phyloP scores from a whole-genome alignment of 345 rosid species.

The Ceriops zippeliana region DNA sequence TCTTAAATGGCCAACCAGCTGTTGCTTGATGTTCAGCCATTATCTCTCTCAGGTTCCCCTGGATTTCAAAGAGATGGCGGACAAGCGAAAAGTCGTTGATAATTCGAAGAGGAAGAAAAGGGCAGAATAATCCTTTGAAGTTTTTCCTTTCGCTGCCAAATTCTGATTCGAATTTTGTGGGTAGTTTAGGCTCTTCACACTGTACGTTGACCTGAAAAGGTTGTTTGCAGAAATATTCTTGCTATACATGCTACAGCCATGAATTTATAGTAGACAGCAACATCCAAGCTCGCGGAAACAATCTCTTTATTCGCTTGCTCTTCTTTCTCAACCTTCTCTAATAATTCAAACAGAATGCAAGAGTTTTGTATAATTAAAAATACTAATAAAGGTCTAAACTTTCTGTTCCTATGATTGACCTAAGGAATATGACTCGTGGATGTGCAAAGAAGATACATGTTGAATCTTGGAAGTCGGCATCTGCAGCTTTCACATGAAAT shows the following conservation, averaged over 20 bases:
- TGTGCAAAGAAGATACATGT: too few relatives aligned
- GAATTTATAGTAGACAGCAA: too few relatives aligned
- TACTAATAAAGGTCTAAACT: too few relatives aligned
- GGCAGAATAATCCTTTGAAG: constrained; percentile 18
- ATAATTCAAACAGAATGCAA: too few relatives aligned
- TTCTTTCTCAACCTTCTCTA: too few relatives aligned
- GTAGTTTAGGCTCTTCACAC: background rate
- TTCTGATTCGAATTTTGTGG: background rate
- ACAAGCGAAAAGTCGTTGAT: constrained; percentile 46
- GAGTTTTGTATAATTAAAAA: too few relatives aligned
- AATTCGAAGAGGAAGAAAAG: constrained; percentile 55
- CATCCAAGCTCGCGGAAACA: too few relatives aligned
- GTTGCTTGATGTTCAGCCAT: background rate
- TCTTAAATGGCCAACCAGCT: background rate
- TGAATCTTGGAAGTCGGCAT: too few relatives aligned
- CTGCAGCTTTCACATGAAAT: too few relatives aligned
- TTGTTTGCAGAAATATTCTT: background rate
- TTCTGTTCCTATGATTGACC: too few relatives aligned
- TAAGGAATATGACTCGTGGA: too few relatives aligned
- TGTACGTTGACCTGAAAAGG: background rate
- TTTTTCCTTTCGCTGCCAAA: background rate
- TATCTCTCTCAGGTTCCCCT: constrained; percentile 40
- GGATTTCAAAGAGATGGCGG: constrained; percentile 52
- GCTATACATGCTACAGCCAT: background rate
- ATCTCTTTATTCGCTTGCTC: too few relatives aligned